Base-by-base conservation (phyloP, 2,329 filamentous ascomycete species). In the Colletotrichum chrysophilum region DNA sequence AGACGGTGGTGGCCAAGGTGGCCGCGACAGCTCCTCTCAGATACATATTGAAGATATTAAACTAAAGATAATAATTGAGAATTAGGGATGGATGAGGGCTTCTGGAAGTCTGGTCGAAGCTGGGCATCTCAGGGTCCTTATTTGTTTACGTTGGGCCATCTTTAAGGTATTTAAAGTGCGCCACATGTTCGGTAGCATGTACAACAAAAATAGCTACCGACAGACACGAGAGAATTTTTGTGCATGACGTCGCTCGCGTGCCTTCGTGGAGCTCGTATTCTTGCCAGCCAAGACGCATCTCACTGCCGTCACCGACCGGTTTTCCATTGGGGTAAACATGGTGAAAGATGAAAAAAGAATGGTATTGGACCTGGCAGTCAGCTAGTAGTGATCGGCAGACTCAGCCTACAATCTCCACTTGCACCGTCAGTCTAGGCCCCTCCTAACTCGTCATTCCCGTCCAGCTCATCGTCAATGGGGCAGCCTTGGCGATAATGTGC, bases 391-490 rank as follows among this genome's bases (percentile, higher is more conserved):
- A 73, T 73, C 64, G 65, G 58, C 74, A 52, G 43, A 36, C 70
- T 68, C 58, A 73, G 70, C 67, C 71, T 56, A 30, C 68, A 52
- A 60, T 66, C 60, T 61, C 71, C 71, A 74, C 71, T 38, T 52
- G 60, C 48, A 24, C 34, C 60, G 48, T 38, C 52, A 38, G 70
- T 65, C 71, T 66, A 60, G 67, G 52, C 55, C 61, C 62, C 48
- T 48, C 34, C 36, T 26, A 26, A 38, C 26, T 68, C 73, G 68
- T 64, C 73, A 72, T 62, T 28, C 36, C 48, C 26, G 38, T 65
- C 43, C 62, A 30, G 64, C 26, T 32, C 26, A 14, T 73, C 52
- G 60, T 34, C 32, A 38, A 55, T 12, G 14, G 36, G 28, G 36
- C 28, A 55, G 48, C 12, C 71, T 66, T 66, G 48, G 67, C 36